phyloP scores from a whole-genome alignment of 805 yeast species.

The Dipodascopsis tothii region DNA sequence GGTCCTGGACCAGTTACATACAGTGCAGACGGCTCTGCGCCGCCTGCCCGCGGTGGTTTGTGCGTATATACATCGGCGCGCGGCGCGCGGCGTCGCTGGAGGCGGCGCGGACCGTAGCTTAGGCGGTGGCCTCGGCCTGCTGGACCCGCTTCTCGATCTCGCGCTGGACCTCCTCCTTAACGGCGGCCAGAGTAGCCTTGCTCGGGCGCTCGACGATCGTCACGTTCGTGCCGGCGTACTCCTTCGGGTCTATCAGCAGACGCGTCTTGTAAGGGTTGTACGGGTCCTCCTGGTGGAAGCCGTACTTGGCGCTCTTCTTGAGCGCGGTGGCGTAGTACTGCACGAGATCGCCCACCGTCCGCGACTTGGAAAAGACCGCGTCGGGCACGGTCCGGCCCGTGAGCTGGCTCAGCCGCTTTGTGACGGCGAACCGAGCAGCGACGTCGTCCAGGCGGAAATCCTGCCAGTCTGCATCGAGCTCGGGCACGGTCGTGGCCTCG shows the following conservation, averaged over 20 bases:
- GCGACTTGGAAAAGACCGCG: conserved; percentile 5
- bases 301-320: conserved; percentile 7
- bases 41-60: too few relatives aligned
- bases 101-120: too few relatives aligned
- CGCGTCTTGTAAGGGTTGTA: conserved; percentile 15
- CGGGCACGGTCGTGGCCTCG: conserved; percentile 1
- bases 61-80: too few relatives aligned
- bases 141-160: background rate
- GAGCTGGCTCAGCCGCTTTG: conserved; percentile 12
- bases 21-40: too few relatives aligned
- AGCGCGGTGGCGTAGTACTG: conserved; percentile 5
- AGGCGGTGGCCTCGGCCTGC: background rate
- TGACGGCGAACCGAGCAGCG: conserved; percentile 9
- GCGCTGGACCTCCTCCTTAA: background rate
- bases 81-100: too few relatives aligned
- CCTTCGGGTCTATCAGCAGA: conserved; percentile 12
- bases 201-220: conserved; percentile 4
- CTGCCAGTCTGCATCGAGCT: background rate
- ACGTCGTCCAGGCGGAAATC: conserved; percentile 7
- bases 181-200: background rate
- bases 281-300: conserved; percentile 14
- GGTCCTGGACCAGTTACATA: too few relatives aligned
- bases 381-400: conserved; percentile 20
- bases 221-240: conserved; percentile 16
- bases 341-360: conserved; percentile 7